Evolutionary conservation across 495 filamentous ascomycete species (phyloP).

Genomic region (Penicillium ucsense): DNA sequence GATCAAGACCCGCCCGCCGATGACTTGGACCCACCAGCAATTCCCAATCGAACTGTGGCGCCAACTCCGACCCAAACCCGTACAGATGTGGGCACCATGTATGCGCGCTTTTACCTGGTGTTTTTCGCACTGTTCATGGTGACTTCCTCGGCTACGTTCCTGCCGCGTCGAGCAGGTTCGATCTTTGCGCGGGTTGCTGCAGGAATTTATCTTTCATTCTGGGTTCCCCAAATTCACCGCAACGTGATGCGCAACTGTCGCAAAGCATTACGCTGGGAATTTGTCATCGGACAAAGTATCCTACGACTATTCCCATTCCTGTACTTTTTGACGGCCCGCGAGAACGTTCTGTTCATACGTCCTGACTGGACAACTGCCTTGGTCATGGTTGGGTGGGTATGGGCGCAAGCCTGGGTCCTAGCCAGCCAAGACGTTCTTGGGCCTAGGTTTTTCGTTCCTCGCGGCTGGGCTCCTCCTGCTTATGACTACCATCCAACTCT

Average conservation of each 20-base stretch:
- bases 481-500: conserved; percentile 95
- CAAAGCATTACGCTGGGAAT: conserved; percentile 77
- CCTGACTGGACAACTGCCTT: conserved; percentile 53
- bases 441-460: conserved; percentile 64
- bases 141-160: conserved; percentile 63
- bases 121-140: conserved; percentile 64
- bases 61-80: conserved; percentile 30
- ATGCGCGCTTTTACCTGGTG: conserved; percentile 66
- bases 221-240: conserved; percentile 82
- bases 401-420: conserved; percentile 76
- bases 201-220: conserved; percentile 76
- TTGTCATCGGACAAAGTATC: conserved; percentile 72
- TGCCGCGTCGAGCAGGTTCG: conserved; percentile 58
- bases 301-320: conserved; percentile 67
- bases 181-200: conserved; percentile 59
- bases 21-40: conserved; percentile 20
- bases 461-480: conserved; percentile 64
- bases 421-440: conserved; percentile 77
- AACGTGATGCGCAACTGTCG: conserved; percentile 89
- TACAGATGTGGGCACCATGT: conserved; percentile 62
- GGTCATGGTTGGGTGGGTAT: conserved; percentile 70
- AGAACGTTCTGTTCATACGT: conserved; percentile 74
- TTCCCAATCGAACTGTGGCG: conserved; percentile 15
- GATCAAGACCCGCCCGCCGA: conserved; percentile 62
- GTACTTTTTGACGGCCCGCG: conserved; percentile 65